phyloP scores from a whole-genome alignment of 2,329 filamentous ascomycete species.

The Fusarium fujikuroi region DNA sequence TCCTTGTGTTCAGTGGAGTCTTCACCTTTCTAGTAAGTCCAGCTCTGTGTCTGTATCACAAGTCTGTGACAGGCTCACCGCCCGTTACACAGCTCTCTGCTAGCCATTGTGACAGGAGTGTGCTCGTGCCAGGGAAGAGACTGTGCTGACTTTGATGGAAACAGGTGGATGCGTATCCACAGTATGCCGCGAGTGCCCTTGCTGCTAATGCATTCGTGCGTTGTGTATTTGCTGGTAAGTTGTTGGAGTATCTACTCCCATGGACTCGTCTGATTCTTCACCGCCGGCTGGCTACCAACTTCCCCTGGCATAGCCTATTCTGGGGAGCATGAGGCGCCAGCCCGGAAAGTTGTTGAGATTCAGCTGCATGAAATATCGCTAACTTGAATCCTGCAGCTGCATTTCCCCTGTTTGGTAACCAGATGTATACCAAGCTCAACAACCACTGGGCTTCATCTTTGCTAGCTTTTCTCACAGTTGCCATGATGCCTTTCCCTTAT shows the following conservation, averaged over 20 bases:
- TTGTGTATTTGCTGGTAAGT: conserved; percentile 76
- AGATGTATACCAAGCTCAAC: conserved; percentile 76
- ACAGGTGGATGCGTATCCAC: conserved; percentile 78
- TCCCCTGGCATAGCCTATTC: conserved; percentile 1
- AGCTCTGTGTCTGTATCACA: conserved; percentile 2
- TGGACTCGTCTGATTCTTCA: conserved; percentile 4
- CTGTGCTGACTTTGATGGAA: conserved; percentile 32
- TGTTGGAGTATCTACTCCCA: background rate
- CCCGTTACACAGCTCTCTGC: conserved; percentile 15
- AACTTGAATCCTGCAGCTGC: conserved; percentile 61
- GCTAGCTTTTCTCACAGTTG: conserved; percentile 69
- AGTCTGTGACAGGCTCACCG: conserved; percentile 21
- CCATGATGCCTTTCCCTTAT: conserved; percentile 72
- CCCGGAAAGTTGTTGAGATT: background rate
- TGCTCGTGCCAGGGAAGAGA: conserved; percentile 32
- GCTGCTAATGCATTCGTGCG: conserved; percentile 86
- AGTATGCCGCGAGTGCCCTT: conserved; percentile 80
- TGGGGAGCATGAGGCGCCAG: background rate
- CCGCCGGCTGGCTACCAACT: background rate
- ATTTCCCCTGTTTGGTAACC: conserved; percentile 79
- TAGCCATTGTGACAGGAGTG: conserved; percentile 18
- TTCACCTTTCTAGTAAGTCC: conserved; percentile 86
- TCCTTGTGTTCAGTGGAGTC: conserved; percentile 83
- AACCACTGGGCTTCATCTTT: conserved; percentile 75
- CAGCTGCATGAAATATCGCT: background rate